Evolutionary conservation across 176 grass and related monocot species (phyloP).

Genomic region (Avena insularis): DNA sequence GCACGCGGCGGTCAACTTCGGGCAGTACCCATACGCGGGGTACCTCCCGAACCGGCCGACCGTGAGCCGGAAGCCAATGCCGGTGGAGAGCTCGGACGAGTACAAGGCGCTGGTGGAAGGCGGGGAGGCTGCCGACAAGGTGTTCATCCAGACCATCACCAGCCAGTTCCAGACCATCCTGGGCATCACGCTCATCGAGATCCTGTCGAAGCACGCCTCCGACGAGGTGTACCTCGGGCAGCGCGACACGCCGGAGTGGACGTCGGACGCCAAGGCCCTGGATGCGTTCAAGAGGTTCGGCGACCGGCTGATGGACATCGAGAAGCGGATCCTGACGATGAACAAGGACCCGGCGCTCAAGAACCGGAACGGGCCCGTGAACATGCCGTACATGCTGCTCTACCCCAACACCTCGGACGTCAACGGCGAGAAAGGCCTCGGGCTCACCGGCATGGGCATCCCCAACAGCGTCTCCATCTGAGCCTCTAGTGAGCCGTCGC

Average conservation of each 20-base stretch:
- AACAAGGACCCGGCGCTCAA: slow-evolving; percentile 48
- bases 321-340: slow-evolving; percentile 52
- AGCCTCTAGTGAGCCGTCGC: not conserved
- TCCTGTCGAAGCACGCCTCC: slow-evolving; percentile 72
- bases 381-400: slow-evolving; percentile 69
- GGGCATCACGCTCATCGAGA: slow-evolving; percentile 76
- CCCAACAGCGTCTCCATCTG: slow-evolving; percentile 82
- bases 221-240: slow-evolving; percentile 86
- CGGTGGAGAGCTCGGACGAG: slow-evolving; percentile 33
- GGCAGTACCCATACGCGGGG: slow-evolving; percentile 77
- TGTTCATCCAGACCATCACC: slow-evolving; percentile 73
- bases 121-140: slow-evolving; percentile 55
- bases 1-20: slow-evolving; percentile 85
- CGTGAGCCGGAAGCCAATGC: slow-evolving; percentile 65
- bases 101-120: slow-evolving; percentile 48
- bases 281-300: slow-evolving; percentile 61
- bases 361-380: slow-evolving; percentile 71
- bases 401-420: slow-evolving; percentile 74
- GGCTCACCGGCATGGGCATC: slow-evolving; percentile 67
- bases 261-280: slow-evolving; percentile 57
- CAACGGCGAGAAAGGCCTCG: slow-evolving; percentile 35
- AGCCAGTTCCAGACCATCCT: slow-evolving; percentile 74
- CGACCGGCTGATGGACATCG: slow-evolving; percentile 48
- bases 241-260: slow-evolving; percentile 73
- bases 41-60: slow-evolving; percentile 83